Evolutionary conservation across 1,284 basidiomycete species (phyloP).

Genomic region (Stygiomarasmius scandens): DNA sequence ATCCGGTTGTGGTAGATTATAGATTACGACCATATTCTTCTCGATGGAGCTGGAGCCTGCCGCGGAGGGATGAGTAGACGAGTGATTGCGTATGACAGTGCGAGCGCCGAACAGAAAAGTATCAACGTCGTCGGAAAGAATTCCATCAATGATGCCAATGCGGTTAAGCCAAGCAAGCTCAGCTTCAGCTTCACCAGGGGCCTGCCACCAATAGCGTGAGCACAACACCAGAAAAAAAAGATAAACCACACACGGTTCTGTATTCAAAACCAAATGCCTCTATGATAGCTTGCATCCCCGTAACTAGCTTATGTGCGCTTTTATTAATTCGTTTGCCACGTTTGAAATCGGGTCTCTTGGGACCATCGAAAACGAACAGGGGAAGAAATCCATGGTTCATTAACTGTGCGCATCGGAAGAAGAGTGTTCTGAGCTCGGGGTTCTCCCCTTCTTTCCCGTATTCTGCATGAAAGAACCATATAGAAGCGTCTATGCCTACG

Average conservation of each 20-base stretch:
- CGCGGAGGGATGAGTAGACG: constrained; percentile 16
- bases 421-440: constrained; percentile 73
- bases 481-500: constrained; percentile 78
- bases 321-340: constrained; percentile 72
- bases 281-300: constrained; percentile 79
- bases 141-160: constrained; percentile 83
- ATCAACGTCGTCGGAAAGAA: constrained; percentile 94
- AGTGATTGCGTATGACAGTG: constrained; percentile 72
- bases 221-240: not conserved
- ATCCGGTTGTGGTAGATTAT: constrained; percentile 10
- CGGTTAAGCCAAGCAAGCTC: constrained; percentile 88
- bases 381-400: constrained; percentile 81
- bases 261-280: constrained; percentile 90
- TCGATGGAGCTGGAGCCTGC: constrained; percentile 37
- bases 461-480: constrained; percentile 82
- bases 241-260: constrained; percentile 59
- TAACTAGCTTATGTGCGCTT: constrained; percentile 63
- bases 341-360: constrained; percentile 81
- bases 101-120: constrained; percentile 89
- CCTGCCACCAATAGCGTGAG: constrained; percentile 43
- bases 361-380: constrained; percentile 95
- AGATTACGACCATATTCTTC: constrained; percentile 32
- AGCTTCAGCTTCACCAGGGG: constrained; percentile 95
- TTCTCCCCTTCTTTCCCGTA: constrained; percentile 79
- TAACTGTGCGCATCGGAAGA: constrained; percentile 76